Conservation (phyloP, 768 basidiomycete species). For the Phylloporus arenicola region DNA sequence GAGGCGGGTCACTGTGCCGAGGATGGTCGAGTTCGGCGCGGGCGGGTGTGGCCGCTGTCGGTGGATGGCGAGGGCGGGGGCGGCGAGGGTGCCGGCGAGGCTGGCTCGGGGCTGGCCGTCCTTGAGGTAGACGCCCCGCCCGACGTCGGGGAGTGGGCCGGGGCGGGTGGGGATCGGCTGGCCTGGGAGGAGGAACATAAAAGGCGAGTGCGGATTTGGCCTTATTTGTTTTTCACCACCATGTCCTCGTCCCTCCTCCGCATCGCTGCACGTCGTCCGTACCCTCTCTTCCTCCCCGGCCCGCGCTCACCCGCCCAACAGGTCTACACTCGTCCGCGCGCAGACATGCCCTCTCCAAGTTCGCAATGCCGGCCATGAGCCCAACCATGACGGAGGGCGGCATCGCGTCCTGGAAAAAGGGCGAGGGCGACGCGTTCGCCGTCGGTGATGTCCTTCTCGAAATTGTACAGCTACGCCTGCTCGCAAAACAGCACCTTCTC, state of each 20-base stretch:
- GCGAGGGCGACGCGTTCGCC: conserved; percentile 86
- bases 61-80: conserved; percentile 54
- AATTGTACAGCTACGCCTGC: conserved; percentile 55
- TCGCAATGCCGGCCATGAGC: conserved; percentile 98
- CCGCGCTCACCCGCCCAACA: conserved; percentile 28
- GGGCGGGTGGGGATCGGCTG: conserved; percentile 62
- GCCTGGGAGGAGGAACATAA: conserved; percentile 56
- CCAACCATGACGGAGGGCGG: conserved; percentile 99
- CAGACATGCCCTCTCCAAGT: conserved; percentile 75
- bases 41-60: conserved; percentile 72
- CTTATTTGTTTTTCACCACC: conserved; percentile 23
- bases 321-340: conserved; percentile 81
- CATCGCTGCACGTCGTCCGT: conserved; percentile 60
- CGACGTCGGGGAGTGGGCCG: conserved; percentile 52
- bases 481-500: conserved; percentile 2
- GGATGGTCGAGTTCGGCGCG: conserved; percentile 64
- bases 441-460: conserved; percentile 94
- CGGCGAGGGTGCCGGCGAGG: conserved; percentile 57
- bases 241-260: conserved; percentile 67
- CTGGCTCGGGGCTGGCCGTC: conserved; percentile 65
- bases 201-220: conserved; percentile 22
- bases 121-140: conserved; percentile 60
- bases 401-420: conserved; percentile 95
- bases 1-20: conserved; percentile 78
- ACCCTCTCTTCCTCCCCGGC: background rate